A percentile compares a stretch with the other conserved stretches of the same genome.
Conservation (phyloP, 768 basidiomycete species). For the Lentinula edodes region DNA sequence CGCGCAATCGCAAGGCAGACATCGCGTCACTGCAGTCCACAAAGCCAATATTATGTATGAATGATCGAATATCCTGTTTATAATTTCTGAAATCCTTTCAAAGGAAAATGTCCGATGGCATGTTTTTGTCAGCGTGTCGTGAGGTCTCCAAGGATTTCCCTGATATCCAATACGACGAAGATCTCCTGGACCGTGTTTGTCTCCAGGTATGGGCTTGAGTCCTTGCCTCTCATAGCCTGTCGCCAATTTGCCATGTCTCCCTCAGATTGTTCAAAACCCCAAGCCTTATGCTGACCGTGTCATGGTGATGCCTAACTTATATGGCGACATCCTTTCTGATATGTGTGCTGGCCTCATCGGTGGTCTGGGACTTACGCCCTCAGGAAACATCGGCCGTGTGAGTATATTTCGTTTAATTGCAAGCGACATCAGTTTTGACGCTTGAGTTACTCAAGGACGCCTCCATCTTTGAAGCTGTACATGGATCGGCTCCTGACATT, state of each 20-base stretch:
- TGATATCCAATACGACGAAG: slow-evolving; percentile 90
- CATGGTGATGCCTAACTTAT: slow-evolving; percentile 99
- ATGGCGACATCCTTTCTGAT: slow-evolving; percentile 93
- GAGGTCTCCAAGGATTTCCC: slow-evolving; percentile 96
- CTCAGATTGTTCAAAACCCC: slow-evolving; percentile 87
- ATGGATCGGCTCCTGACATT: slow-evolving; percentile 99
- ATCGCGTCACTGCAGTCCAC: slow-evolving; percentile 96
- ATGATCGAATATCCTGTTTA: background rate
- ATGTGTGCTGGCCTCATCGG: slow-evolving; percentile 99
- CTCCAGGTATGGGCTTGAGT: slow-evolving; percentile 54
- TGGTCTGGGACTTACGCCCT: slow-evolving; percentile 94
- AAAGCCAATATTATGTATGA: slow-evolving; percentile 98
- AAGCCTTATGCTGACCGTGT: slow-evolving; percentile 91
- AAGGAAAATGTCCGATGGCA: slow-evolving; percentile 99
- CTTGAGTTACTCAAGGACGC: slow-evolving; percentile 60
- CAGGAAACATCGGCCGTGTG: slow-evolving; percentile 94
- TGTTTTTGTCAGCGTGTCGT: slow-evolving; percentile 98
- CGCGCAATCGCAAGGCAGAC: slow-evolving; percentile 81
- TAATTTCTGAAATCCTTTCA: slow-evolving; percentile 7
- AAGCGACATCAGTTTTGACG: slow-evolving; percentile 9
- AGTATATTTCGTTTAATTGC: slow-evolving; percentile 17
- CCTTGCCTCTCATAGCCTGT: background rate
- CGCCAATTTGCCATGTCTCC: background rate
- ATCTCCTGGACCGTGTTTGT: slow-evolving; percentile 94
- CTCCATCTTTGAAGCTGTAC: slow-evolving; percentile 99